Base-by-base conservation (phyloP, 2,329 filamentous ascomycete species). In the Colletotrichum falcatum region DNA sequence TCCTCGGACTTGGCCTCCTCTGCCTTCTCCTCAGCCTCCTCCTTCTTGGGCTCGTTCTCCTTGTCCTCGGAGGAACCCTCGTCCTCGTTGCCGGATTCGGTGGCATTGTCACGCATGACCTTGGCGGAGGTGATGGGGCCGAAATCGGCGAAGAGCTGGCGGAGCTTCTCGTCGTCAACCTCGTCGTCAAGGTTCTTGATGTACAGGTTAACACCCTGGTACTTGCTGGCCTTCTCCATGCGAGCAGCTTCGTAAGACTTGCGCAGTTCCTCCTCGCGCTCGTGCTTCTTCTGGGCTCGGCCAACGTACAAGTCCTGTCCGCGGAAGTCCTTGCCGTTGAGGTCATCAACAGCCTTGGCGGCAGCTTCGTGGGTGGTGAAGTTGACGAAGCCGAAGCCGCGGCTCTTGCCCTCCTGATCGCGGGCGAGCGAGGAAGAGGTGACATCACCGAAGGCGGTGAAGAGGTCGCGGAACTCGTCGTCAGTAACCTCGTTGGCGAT, bases 201-300 rank as follows among this genome's bases (percentile, higher is more conserved):
- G 87, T 99, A 99, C 60, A 99, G 89, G 87, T 99, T 99, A 83
- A 99, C 96, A 76, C 96, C 96, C 86, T 97, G 94, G 86, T 99
- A 99, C 88, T 99, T 99, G 87, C 90, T 97, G 82, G 94, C 95
- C 89, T 99, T 99, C 89, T 99, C 96, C 78, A 97, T 88, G 78
- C 96, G 95, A 78, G 94, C 94, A 79, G 95, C 95, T 85, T 99
- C 96, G 83, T 99, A 98, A 79, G 97, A 97, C 88, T 94, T 97
- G 86, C 96, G 95, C 72, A 99, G 91, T 85, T 99, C 96, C 86
- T 99, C 96, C 87, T 99, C 96, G 79, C 96, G 96, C 88, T 99
- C 96, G 82, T 98, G 96, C 89, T 99, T 99, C 93, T 99, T 99
- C 88, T 98, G 96, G 69, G 96, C 96, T 82, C 96, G 95, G 76